Conservation (phyloP, 169 alveolate species). For the Babesia bovis region DNA sequence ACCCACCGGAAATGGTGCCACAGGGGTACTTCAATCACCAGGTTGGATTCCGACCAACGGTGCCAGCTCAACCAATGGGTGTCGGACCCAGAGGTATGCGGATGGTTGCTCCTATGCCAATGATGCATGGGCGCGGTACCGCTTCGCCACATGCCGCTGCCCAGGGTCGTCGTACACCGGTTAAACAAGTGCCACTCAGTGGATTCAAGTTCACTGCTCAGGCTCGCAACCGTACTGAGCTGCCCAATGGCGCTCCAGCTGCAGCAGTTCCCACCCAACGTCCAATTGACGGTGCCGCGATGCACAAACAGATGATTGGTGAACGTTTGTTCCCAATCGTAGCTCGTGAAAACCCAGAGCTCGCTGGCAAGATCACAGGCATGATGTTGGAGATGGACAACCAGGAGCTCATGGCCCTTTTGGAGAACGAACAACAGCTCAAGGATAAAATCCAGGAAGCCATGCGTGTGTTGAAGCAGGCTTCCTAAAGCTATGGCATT, state of each 20-base stretch:
- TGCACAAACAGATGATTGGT: slow-evolving; percentile 94
- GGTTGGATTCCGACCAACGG: slow-evolving; percentile 27
- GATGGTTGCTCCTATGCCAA: slow-evolving; percentile 48
- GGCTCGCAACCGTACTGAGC: slow-evolving; percentile 77
- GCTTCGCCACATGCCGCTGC: slow-evolving; percentile 19
- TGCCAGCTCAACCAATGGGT: slow-evolving; percentile 44
- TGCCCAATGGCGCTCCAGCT: slow-evolving; percentile 65
- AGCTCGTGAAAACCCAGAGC: slow-evolving; percentile 88
- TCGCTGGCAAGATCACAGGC: slow-evolving; percentile 93
- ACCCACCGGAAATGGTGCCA: slow-evolving; percentile 40
- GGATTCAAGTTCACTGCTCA: slow-evolving; percentile 81
- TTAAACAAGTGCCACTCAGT: slow-evolving; percentile 49
- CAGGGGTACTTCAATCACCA: slow-evolving; percentile 25
- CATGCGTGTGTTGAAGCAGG: slow-evolving; percentile 85
- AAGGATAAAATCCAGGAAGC: slow-evolving; percentile 91
- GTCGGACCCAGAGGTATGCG: slow-evolving; percentile 54
- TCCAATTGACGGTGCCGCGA: slow-evolving; percentile 78
- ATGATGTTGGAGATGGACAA: slow-evolving; percentile 97
- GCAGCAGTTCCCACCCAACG: slow-evolving; percentile 45
- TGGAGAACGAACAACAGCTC: slow-evolving; percentile 87
- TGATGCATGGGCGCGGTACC: slow-evolving; percentile 28
- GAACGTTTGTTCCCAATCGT: slow-evolving; percentile 90
- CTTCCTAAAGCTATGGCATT: slow-evolving; percentile 44
- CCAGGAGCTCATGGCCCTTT: slow-evolving; percentile 86
- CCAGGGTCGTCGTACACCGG: slow-evolving; percentile 39